A percentile compares a stretch with the other conserved stretches of the same genome.
phyloP scores from a whole-genome alignment of 805 yeast genomes.

The Blastobotrys attinorum region DNA sequence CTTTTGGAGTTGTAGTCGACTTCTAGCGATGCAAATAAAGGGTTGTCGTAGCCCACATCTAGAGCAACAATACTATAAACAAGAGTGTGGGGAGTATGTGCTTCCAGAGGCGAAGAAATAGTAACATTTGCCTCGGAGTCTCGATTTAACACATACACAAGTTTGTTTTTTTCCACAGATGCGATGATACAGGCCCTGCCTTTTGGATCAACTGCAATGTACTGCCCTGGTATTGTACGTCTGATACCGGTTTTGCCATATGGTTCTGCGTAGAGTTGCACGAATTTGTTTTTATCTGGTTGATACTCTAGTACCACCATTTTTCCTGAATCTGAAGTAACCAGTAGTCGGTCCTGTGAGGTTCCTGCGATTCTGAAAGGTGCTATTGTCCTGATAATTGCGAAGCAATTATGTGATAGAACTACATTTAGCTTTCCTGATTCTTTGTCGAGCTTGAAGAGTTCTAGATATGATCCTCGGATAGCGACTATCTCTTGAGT shows the following conservation, averaged over 20 bases:
- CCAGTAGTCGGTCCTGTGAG: slow-evolving; percentile 47
- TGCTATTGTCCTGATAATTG: slow-evolving; percentile 46
- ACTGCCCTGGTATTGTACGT: slow-evolving; percentile 67
- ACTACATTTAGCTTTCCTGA: slow-evolving; percentile 47
- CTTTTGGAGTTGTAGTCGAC: slow-evolving; percentile 39
- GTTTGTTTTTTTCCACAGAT: slow-evolving; percentile 66
- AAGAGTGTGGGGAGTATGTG: slow-evolving; percentile 41
- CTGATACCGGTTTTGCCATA: slow-evolving; percentile 68
- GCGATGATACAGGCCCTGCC: slow-evolving; percentile 62
- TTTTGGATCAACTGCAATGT: slow-evolving; percentile 59
- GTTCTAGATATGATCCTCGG: slow-evolving; percentile 45
- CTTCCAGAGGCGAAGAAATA: slow-evolving; percentile 70
- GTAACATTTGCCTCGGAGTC: slow-evolving; percentile 40
- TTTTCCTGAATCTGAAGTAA: slow-evolving; percentile 78
- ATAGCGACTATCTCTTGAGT: slow-evolving; percentile 58
- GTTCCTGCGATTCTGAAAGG: slow-evolving; percentile 48
- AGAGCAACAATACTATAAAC: slow-evolving; percentile 51
- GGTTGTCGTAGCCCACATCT: slow-evolving; percentile 76
- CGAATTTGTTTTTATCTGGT: slow-evolving; percentile 32
- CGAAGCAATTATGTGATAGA: slow-evolving; percentile 43
- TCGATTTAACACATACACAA: slow-evolving; percentile 57
- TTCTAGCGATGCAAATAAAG: slow-evolving; percentile 77
- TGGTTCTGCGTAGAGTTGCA: slow-evolving; percentile 48
- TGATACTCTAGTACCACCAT: slow-evolving; percentile 46
- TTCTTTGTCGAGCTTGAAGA: slow-evolving; percentile 44